phyloP scores from a whole-genome alignment of 2,329 filamentous ascomycete species.

The Aspergillus pseudoglaucus region DNA sequence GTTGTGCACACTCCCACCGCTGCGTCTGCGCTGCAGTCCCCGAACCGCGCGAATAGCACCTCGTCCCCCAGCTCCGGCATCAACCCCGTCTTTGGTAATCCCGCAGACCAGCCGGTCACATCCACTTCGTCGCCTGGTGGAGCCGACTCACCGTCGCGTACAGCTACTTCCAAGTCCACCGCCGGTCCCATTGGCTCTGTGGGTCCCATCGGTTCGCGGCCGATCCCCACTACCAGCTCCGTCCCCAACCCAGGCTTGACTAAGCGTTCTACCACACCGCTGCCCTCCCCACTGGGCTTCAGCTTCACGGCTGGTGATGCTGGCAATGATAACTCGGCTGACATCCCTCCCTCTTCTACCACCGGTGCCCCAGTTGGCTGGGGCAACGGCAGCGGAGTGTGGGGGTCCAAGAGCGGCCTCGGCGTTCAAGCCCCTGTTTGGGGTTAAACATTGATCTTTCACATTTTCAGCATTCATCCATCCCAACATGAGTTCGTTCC shows the following conservation, averaged over 20 bases:
- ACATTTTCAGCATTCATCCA: constrained; percentile 4
- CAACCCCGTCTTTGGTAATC: constrained; percentile 47
- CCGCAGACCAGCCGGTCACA: constrained; percentile 62
- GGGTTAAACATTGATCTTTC: constrained; percentile 54
- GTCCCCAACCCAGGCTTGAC: constrained; percentile 55
- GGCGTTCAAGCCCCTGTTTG: constrained; percentile 90
- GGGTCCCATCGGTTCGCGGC: constrained; percentile 89
- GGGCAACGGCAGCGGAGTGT: constrained; percentile 74
- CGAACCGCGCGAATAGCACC: constrained; percentile 73
- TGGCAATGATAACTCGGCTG: constrained; percentile 46
- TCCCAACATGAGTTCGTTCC: constrained; percentile 15
- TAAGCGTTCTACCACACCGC: constrained; percentile 82
- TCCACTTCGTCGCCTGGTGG: constrained; percentile 80
- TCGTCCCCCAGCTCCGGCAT: constrained; percentile 59
- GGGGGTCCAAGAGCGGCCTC: constrained; percentile 74
- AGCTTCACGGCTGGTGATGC: constrained; percentile 56
- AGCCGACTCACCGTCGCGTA: constrained; percentile 61
- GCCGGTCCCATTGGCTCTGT: constrained; percentile 58
- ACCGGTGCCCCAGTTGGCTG: constrained; percentile 48
- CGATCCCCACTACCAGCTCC: constrained; percentile 52
- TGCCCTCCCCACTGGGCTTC: constrained; percentile 80
- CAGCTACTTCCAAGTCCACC: constrained; percentile 50
- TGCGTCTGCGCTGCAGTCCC: constrained; percentile 44
- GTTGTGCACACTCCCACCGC: constrained; percentile 23
- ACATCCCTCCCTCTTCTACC: constrained; percentile 51